phyloP scores from a whole-genome alignment of 495 filamentous ascomycete genomes.

The Penicillium bovifimosum region DNA sequence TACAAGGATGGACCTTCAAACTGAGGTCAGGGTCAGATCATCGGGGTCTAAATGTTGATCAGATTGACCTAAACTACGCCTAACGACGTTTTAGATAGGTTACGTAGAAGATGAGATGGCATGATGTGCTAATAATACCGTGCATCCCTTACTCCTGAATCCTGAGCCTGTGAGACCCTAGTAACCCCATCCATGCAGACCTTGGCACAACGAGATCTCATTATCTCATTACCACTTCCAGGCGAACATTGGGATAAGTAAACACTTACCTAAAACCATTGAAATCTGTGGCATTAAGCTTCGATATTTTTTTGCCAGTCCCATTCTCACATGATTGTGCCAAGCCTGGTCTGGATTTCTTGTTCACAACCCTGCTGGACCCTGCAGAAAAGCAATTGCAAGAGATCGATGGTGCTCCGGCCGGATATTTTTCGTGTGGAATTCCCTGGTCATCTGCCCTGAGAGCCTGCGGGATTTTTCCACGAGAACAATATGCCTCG shows the following conservation, averaged over 20 bases:
- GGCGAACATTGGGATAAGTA: background rate
- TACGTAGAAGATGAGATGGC: too few species aligned
- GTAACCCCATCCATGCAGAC: too few species aligned
- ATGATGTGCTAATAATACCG: too few species aligned
- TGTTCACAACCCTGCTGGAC: background rate
- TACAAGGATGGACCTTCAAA: background rate
- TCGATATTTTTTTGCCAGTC: background rate
- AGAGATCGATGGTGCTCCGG: background rate
- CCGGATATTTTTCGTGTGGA: background rate
- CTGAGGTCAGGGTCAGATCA: background rate
- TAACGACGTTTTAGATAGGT: too few species aligned
- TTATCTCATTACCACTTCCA: background rate
- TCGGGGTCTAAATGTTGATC: too few species aligned
- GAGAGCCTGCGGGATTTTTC: background rate
- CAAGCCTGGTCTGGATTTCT: background rate
- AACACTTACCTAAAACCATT: constrained; percentile 10
- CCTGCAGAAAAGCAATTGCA: background rate
- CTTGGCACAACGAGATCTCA: background rate
- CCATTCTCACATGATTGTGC: background rate
- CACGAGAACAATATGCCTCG: constrained; percentile 16
- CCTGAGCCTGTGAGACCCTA: too few species aligned
- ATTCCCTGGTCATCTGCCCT: constrained; percentile 2
- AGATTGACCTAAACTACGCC: too few species aligned
- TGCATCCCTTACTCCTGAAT: too few species aligned
- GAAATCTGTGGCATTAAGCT: background rate